These are phyloP conservation scores for Umbelopsis sp. DNA, from an alignment of 192 early-diverging fungal genomes.

Conservation along the genomic window DNA sequence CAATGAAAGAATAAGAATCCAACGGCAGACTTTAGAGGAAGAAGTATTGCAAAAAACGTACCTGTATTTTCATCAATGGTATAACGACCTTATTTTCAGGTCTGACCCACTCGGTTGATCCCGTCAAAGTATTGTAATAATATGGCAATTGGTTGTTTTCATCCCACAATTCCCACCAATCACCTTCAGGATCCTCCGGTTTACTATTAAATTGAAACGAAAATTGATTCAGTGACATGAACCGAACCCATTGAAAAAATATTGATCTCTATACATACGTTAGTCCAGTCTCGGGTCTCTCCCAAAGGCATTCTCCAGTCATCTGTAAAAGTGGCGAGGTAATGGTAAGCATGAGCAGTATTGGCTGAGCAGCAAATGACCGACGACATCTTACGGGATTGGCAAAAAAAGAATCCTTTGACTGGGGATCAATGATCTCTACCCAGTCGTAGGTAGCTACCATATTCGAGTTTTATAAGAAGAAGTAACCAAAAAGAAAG, in stretches of 20 bases:
- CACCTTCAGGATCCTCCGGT: conserved; percentile 71
- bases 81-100: conserved; percentile 76
- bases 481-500: neutral
- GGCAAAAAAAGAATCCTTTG: conserved; percentile 65
- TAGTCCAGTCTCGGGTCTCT: conserved; percentile 58
- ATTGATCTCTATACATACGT: conserved; percentile 56
- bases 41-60: conserved; percentile 36
- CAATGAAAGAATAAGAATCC: conserved; percentile 5
- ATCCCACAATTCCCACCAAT: conserved; percentile 98
- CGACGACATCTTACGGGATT: conserved; percentile 55
- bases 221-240: neutral
- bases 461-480: conserved; percentile 1
- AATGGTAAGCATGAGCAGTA: conserved; percentile 12
- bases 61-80: conserved; percentile 71
- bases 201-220: conserved; percentile 51
- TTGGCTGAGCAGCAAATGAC: conserved; percentile 13
- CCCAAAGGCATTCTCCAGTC: conserved; percentile 83
- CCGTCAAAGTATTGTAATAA: conserved; percentile 89
- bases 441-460: conserved; percentile 55
- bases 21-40: neutral
- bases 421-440: conserved; percentile 70
- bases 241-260: neutral
- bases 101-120: conserved; percentile 85
- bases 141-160: conserved; percentile 85
- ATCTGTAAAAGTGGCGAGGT: conserved; percentile 43